Evolutionary conservation across 352 stramenopile genomes (phyloP), one percentile per base, ranked within the genome.

Genomic region (Globisporangium irregulare): DNA sequence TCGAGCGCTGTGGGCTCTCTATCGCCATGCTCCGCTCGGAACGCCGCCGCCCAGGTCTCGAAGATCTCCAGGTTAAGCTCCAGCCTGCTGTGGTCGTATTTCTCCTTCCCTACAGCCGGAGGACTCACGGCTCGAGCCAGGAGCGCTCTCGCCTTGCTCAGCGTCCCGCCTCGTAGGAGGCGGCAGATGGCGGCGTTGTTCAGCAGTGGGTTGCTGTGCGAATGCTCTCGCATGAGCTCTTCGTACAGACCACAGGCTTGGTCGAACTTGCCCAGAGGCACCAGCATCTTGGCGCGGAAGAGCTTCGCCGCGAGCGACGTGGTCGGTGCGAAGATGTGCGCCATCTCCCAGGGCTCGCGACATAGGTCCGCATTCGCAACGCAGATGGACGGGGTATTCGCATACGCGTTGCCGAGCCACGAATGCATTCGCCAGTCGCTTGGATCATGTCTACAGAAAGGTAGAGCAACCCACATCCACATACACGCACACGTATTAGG

Each of bases 351-450:
- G 22, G 79, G 38, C 22, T 59, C 34, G 0, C 59, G 46, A 34
- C 72, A 81, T 5, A 51, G 53, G 27, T 68, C 32, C 34, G 67
- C 32, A 15, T 73, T 48, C 0, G 29, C 64, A 25, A 7, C 48
- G 38, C 71, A 72, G 20, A 53, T 59, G 20, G 24, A 25, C 12
- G 25, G 34, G 5, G 38, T 48, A 6, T 10, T 32, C 20, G 4
- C 20, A 48, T 48, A 48, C 38, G 38, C 38, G 14, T 48, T 48
- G 58, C n/a, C 72, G 2, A 69, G 66, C n/a, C 70, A 67, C 29
- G 87, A 74, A 36, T 88, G 57, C 32, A 78, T 69, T 15, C 81
- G 76, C 82, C 82, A 90, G 62, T 89, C 82, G n/a, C 76, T 72
- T 2, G 78, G 79, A 46, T 90, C 82, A 64, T 55, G 5, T 55